These are phyloP conservation scores for Globisporangium spinosum DNA, from an alignment of 352 stramenopile species.

Conservation along the genomic window DNA sequence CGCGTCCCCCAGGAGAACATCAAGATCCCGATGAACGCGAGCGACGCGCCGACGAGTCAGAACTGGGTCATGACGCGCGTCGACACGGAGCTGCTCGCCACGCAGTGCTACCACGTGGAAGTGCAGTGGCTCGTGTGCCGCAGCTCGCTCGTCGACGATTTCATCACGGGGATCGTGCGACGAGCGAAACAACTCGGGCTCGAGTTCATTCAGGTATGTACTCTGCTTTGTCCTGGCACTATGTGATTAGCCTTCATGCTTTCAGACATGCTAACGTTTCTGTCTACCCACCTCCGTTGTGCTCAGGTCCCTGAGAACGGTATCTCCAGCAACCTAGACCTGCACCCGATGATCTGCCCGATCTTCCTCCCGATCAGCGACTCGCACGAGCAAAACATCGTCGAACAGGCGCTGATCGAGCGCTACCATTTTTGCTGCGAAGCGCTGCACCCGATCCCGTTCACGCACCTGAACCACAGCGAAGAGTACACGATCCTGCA, in stretches of 20 bases:
- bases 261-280: not conserved
- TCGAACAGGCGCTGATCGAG: slow-evolving; percentile 60
- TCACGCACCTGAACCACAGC: slow-evolving; percentile 22
- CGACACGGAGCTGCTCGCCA: slow-evolving; percentile 63
- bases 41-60: slow-evolving; percentile 66
- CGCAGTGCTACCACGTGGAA: slow-evolving; percentile 78
- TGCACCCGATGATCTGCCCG: slow-evolving; percentile 72
- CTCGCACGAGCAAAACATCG: slow-evolving; percentile 38
- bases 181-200: slow-evolving; percentile 75
- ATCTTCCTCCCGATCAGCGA: slow-evolving; percentile 66
- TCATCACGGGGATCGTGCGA: slow-evolving; percentile 62
- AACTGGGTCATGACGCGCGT: slow-evolving; percentile 80
- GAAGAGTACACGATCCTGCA: slow-evolving; percentile 18
- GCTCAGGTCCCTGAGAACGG: slow-evolving; percentile 53
- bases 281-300: not conserved
- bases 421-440: slow-evolving; percentile 74
- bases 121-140: slow-evolving; percentile 85
- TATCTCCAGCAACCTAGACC: slow-evolving; percentile 70
- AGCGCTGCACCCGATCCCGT: slow-evolving; percentile 33
- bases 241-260: not conserved
- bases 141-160: slow-evolving; percentile 77
- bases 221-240: not conserved
- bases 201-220: slow-evolving; percentile 56
- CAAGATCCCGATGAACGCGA: slow-evolving; percentile 65
- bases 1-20: slow-evolving; percentile 59